These are phyloP conservation scores for Chamaecrista fasciculata DNA, from an alignment of 306 rosid species.

Conservation along the genomic window DNA sequence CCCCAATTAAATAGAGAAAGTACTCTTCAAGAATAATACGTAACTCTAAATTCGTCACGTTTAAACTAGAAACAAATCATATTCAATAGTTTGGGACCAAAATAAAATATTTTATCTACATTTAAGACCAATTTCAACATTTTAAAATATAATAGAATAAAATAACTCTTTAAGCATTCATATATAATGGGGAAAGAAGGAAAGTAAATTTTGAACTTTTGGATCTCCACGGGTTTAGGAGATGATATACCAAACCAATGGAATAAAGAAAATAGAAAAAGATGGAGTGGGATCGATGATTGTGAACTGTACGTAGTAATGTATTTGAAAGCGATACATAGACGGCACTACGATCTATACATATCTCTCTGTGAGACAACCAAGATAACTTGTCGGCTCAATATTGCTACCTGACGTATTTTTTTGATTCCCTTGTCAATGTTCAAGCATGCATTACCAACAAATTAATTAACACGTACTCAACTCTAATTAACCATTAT, in stretches of 20 bases:
- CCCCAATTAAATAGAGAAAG: too few relatives aligned
- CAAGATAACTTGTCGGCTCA: slow-evolving; percentile 40
- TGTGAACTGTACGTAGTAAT: too few relatives aligned
- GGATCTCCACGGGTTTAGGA: background rate
- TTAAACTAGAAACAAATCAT: too few relatives aligned
- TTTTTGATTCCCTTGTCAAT: slow-evolving; percentile 38
- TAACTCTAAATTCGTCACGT: too few relatives aligned
- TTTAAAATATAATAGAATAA: too few relatives aligned
- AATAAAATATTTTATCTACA: too few relatives aligned
- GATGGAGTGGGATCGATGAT: too few relatives aligned
- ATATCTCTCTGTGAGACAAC: background rate
- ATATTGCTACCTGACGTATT: slow-evolving; percentile 25
- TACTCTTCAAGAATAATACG: too few relatives aligned
- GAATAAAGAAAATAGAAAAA: slow-evolving; percentile 3
- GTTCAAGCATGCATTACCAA: background rate
- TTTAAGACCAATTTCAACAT: too few relatives aligned
- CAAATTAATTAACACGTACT: background rate
- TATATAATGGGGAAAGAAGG: too few relatives aligned
- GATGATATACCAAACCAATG: background rate
- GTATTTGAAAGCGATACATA: slow-evolving; percentile 19
- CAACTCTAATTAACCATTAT: background rate
- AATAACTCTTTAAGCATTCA: too few relatives aligned
- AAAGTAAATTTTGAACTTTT: background rate
- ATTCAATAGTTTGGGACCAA: too few relatives aligned
- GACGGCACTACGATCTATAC: background rate